A percentile compares a stretch with the other conserved stretches of the same genome.
Evolutionary conservation across 2,329 filamentous ascomycete species (phyloP).

Genomic region (Trichoderma brevicompactum): DNA sequence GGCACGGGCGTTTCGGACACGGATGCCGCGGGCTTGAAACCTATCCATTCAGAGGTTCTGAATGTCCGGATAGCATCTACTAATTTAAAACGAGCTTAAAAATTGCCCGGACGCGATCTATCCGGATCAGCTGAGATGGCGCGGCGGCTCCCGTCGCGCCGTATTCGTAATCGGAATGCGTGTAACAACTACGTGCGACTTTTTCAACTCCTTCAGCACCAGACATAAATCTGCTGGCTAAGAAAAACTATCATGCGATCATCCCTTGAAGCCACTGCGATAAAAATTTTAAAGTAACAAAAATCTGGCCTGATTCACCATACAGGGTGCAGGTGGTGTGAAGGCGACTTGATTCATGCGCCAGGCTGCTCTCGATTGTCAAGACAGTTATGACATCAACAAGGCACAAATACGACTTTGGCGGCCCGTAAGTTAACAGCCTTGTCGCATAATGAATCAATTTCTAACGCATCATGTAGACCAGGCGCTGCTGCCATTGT

Average conservation of each 20-base stretch:
- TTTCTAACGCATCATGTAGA: conserved; percentile 47
- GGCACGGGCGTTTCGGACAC: no score
- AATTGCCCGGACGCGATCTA: conserved; percentile 10
- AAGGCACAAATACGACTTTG: conserved; percentile 39
- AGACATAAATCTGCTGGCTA: no score
- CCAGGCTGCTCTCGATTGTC: background rate
- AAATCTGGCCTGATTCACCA: background rate
- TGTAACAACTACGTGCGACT: no score
- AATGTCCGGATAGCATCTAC: background rate
- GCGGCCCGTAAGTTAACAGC: conserved; percentile 40
- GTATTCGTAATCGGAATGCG: conserved; percentile 21
- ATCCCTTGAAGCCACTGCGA: no score
- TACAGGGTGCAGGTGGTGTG: background rate
- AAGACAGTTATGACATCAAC: background rate
- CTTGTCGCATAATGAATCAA: background rate
- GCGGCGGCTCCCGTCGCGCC: background rate
- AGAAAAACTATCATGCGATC: background rate
- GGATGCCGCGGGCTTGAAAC: background rate
- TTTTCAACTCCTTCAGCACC: background rate
- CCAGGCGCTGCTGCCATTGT: conserved; percentile 74
- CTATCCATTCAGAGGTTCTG: background rate
- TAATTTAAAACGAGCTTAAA: conserved; percentile 7
- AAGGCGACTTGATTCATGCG: background rate
- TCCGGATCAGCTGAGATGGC: conserved; percentile 26
- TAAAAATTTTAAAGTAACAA: background rate